Evolutionary conservation across 1,284 basidiomycete genomes (phyloP), one percentile per base, ranked within the genome.

Genomic region (Cryptococcus hybrid): DNA sequence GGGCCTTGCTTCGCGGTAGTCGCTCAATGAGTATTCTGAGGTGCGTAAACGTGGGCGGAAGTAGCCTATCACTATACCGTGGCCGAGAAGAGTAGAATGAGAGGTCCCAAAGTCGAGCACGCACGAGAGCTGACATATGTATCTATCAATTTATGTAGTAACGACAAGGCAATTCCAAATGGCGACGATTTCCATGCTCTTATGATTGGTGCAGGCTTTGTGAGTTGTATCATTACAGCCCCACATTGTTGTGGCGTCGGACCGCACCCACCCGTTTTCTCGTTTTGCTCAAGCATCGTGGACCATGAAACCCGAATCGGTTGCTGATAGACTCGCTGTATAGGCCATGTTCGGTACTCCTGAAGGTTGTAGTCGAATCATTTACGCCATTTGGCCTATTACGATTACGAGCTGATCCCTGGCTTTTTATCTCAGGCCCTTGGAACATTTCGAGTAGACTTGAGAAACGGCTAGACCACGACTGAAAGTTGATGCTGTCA

Each of bases 401-500:
- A 9, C 4, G 46, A 5, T 30, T 15, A 11, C 36, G 38, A 18
- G 51, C 53, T 48, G 7, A 54, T 18, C 12, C 36, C 34, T 12
- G 40, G 1, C 35, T 24, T 61, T 12, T 80, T 81, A n/a, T 80
- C 5, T 30, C 56, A 73, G 71, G 73, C 8, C 73, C 73, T 40
- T 75, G 73, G 73, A 71, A 73, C 60, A 69, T 75, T 42, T 55
- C 71, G 35, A 57, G 60, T 37, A 62, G 71, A 47, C 58, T 67
- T 7, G 70, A 75, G 58, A 37, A 55, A 7, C 94, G 95, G 81
- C 88, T 98, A 57, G 93, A 42, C 87, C 86, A 15, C 89, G 94
- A 65, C 87, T 98, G 74, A 93, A 92, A 76, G 91, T 98, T 47
- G 85, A 91, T 56, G 94, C 91, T 12, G 82, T 98, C 57, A 88